Evolutionary conservation across 805 yeast genomes (phyloP).

Genomic region (Candida golubevii): DNA sequence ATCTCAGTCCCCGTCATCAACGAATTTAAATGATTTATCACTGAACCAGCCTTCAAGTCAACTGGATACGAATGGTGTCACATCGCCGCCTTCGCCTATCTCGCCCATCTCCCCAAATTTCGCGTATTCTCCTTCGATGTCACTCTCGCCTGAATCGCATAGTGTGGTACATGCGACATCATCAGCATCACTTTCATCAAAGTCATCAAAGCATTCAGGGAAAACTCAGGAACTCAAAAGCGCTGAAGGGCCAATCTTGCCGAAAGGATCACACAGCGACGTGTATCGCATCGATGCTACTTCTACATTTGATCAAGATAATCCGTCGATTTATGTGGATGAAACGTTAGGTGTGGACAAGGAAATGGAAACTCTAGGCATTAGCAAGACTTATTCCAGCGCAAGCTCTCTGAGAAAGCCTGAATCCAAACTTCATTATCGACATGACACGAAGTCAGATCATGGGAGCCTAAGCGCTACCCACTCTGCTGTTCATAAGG

Average conservation of each 20-base stretch:
- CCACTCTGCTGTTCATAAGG: constrained; percentile 4
- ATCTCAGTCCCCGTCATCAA: neutral
- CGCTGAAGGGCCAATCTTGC: neutral
- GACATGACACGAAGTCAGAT: too few relatives aligned
- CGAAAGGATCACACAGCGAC: too few relatives aligned
- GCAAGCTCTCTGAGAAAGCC: too few relatives aligned
- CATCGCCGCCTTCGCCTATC: neutral
- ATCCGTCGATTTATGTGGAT: too few relatives aligned
- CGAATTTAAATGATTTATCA: neutral
- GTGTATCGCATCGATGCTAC: too few relatives aligned
- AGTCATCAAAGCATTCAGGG: neutral
- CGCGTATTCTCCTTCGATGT: neutral
- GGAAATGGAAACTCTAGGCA: too few relatives aligned
- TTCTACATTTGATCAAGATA: too few relatives aligned
- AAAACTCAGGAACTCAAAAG: neutral
- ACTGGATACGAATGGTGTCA: neutral
- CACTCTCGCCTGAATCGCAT: neutral
- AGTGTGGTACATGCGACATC: neutral
- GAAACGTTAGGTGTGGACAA: too few relatives aligned
- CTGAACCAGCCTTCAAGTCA: neutral
- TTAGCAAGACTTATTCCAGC: too few relatives aligned
- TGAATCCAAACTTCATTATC: too few relatives aligned
- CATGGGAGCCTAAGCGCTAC: too few relatives aligned
- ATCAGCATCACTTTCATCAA: constrained; percentile 1
- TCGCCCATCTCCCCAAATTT: neutral